phyloP scores from a whole-genome alignment of 768 basidiomycete genomes.

The Boletus sp. region DNA sequence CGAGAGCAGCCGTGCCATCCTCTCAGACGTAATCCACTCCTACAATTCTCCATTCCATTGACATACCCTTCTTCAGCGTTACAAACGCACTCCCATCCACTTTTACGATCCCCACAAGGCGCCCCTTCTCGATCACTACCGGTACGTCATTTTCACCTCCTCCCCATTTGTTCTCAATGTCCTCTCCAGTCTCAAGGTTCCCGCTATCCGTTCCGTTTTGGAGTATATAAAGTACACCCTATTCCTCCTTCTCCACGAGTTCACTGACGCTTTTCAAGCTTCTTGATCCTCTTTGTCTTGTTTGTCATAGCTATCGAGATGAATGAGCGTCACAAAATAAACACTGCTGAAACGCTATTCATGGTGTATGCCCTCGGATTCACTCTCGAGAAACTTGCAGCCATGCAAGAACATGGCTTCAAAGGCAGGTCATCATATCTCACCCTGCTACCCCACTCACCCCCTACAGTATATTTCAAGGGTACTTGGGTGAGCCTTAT shows the following conservation, averaged over 20 bases:
- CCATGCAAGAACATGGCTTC: constrained; percentile 95
- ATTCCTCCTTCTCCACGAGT: background rate
- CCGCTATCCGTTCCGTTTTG: constrained; percentile 84
- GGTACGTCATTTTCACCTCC: constrained; percentile 45
- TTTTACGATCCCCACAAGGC: constrained; percentile 95
- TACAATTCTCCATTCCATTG: background rate
- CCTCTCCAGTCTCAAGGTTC: constrained; percentile 76
- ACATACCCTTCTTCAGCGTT: constrained; percentile 56
- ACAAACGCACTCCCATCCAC: constrained; percentile 88
- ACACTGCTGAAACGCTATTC: constrained; percentile 66
- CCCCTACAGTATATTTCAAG: constrained; percentile 67
- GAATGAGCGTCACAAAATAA: constrained; percentile 59
- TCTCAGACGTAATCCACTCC: constrained; percentile 70
- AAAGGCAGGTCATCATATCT: constrained; percentile 49
- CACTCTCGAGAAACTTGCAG: constrained; percentile 87
- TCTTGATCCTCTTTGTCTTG: constrained; percentile 74
- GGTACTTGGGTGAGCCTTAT: constrained; percentile 69
- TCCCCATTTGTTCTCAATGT: background rate
- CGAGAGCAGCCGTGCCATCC: constrained; percentile 81
- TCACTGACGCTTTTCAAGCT: constrained; percentile 39
- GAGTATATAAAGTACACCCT: constrained; percentile 77
- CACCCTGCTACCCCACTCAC: constrained; percentile 2
- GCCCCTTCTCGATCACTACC: constrained; percentile 92
- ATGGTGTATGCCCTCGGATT: constrained; percentile 83
- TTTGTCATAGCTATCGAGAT: constrained; percentile 81